These are phyloP conservation scores for Parastagonospora nodorum DNA, from an alignment of 2,329 filamentous ascomycete species.

Conservation along the genomic window DNA sequence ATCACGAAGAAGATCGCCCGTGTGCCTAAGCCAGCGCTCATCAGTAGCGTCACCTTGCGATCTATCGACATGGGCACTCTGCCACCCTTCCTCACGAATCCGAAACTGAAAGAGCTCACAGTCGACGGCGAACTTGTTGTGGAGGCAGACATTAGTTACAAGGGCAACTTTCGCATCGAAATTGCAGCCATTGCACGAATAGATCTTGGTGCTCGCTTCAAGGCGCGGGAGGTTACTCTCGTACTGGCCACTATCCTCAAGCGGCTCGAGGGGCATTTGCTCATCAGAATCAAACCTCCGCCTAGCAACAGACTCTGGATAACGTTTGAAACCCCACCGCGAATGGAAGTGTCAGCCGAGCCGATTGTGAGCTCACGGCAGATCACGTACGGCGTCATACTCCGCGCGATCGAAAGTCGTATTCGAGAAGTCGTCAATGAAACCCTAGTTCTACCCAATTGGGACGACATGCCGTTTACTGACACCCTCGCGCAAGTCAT, in stretches of 20 bases:
- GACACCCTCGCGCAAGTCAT: conserved; percentile 77
- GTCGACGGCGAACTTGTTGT: conserved; percentile 88
- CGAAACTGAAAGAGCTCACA: conserved; percentile 83
- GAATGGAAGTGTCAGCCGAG: conserved; percentile 91
- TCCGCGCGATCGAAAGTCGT: conserved; percentile 90
- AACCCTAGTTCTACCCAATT: conserved; percentile 88
- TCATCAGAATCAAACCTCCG: conserved; percentile 89
- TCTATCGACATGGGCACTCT: conserved; percentile 85
- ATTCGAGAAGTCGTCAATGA: conserved; percentile 95
- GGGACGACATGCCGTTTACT: conserved; percentile 94
- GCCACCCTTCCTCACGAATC: conserved; percentile 86
- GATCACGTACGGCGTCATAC: conserved; percentile 90
- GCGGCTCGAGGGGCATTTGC: conserved; percentile 80
- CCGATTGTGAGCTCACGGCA: conserved; percentile 94
- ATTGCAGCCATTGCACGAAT: conserved; percentile 92
- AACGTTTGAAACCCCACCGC: conserved; percentile 90
- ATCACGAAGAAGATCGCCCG: conserved; percentile 95
- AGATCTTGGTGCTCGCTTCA: conserved; percentile 86
- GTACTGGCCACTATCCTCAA: conserved; percentile 85
- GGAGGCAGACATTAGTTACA: conserved; percentile 87
- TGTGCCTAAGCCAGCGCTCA: conserved; percentile 88
- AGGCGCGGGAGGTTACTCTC: conserved; percentile 85
- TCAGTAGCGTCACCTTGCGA: conserved; percentile 81
- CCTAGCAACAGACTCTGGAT: conserved; percentile 98
- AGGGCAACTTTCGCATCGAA: conserved; percentile 85